phyloP scores from a whole-genome alignment of 1,284 basidiomycete genomes.

The Ceratobasidium sp. region DNA sequence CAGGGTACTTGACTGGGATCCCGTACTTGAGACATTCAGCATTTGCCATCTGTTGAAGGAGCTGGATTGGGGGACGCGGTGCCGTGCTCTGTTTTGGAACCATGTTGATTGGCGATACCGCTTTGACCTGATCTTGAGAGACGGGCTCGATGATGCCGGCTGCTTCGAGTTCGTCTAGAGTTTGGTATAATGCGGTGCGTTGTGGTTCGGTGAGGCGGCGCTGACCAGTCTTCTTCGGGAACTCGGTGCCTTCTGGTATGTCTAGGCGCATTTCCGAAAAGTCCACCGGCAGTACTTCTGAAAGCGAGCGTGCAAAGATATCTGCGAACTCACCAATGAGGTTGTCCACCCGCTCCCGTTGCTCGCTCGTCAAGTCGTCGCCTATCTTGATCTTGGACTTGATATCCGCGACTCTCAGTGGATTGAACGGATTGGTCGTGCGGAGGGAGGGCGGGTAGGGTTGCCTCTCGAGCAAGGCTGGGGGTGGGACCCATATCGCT shows the following conservation, averaged over 20 bases:
- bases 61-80: not conserved
- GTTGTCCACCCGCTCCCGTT: constrained; percentile 22
- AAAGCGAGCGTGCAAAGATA: constrained; percentile 40
- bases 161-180: not conserved
- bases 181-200: not conserved
- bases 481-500: too few relatives aligned
- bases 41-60: constrained; percentile 39
- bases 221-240: constrained; percentile 34
- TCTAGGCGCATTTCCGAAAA: constrained; percentile 41
- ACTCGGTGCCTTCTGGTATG: constrained; percentile 9
- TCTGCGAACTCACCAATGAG: constrained; percentile 41
- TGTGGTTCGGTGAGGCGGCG: not conserved
- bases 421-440: constrained; percentile 26
- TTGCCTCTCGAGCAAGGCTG: not conserved
- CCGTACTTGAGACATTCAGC: constrained; percentile 33
- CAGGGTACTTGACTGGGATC: constrained; percentile 5
- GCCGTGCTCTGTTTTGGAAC: too few relatives aligned
- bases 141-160: not conserved
- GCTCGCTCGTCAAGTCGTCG: constrained; percentile 32
- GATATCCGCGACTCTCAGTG: constrained; percentile 37
- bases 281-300: constrained; percentile 41
- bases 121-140: not conserved
- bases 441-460: not conserved
- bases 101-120: constrained; percentile 1
- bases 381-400: constrained; percentile 40